Conservation (phyloP, 2,329 filamentous ascomycete species). For the Monilinia polystroma region DNA sequence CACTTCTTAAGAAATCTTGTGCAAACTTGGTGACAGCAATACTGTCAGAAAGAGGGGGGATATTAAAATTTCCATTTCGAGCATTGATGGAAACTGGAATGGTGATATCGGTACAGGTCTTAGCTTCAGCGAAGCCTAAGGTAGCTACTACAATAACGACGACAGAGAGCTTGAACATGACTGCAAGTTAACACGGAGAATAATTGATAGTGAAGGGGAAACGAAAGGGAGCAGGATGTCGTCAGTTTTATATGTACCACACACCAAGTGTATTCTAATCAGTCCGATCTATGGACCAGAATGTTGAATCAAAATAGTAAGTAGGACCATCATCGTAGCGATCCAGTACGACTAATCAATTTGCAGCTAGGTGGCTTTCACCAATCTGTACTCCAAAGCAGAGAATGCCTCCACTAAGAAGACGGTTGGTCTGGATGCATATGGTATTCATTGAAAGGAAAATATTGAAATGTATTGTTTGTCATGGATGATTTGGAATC, state of each 20-base stretch:
- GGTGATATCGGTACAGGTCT: slow-evolving; percentile 13
- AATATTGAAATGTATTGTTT: neutral
- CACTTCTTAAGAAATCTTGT: slow-evolving; percentile 8
- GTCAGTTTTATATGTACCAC: neutral
- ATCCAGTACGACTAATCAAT: neutral
- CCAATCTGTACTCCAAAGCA: neutral
- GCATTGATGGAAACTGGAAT: slow-evolving; percentile 20
- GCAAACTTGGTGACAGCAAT: slow-evolving; percentile 17
- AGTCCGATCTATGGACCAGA: neutral
- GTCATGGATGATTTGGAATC: neutral
- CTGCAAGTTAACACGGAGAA: neutral
- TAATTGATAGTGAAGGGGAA: neutral
- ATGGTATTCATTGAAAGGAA: neutral
- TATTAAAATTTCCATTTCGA: slow-evolving; percentile 19
- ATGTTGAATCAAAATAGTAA: neutral
- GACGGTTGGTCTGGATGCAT: neutral
- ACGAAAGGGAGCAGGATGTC: neutral
- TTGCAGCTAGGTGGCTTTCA: neutral
- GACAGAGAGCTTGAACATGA: slow-evolving; percentile 13
- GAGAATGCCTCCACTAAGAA: neutral
- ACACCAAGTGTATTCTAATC: neutral
- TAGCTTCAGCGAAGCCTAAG: slow-evolving; percentile 17
- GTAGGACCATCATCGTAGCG: neutral
- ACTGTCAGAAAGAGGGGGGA: slow-evolving; percentile 3
- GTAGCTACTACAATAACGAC: neutral